Base-by-base conservation (phyloP, 2,329 filamentous ascomycete species). In the Fusarium begoniae region DNA sequence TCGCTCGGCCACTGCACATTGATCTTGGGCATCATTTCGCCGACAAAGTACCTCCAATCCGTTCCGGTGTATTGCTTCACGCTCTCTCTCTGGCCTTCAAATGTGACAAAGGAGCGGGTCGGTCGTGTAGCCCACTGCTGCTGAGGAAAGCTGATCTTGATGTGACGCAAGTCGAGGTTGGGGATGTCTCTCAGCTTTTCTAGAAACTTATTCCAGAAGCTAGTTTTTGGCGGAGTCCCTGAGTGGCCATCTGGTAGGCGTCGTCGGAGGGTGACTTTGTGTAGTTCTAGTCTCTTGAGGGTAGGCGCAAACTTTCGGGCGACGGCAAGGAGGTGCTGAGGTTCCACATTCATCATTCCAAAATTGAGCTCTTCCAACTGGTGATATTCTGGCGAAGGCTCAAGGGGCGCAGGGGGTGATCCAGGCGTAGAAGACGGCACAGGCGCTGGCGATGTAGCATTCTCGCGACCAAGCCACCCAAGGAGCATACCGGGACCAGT, bases 261-360 rank as follows among this genome's bases (percentile, higher is more conserved):
- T 37, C 72, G 48, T 5, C 75, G 45, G 4, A 85, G 73, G 0
- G 66, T 81, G 24, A 88, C 74, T 50, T 83, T 86, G 78, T 87
- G 86, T 1, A 90, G 75, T 63, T 83, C 84, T 13, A 90, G 78
- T 12, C 75, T 75, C 14, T 81, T 78, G 4, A 90, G 81, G 0
- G 83, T 86, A 5, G 83, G 72, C 5, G 84, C 82, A 24, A 87
- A 86, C 67, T 85, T 88, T 41, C 64, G 54, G 47, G 84, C 70
- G 9, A 87, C 51, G 2, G 62, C 68, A 8, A 86, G 58, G 0
- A 88, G 69, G 3, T 77, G 66, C 1, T 70, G 18, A 1, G 78
- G 61, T 1, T 79, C 64, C 11, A 86, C 64, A 1, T 66, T 72
- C 60, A 83, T 76, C 68, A 80, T 78, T 2, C 87, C 87, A 20